phyloP scores from a whole-genome alignment of 257 asterid species.

The Scutellaria minor region DNA sequence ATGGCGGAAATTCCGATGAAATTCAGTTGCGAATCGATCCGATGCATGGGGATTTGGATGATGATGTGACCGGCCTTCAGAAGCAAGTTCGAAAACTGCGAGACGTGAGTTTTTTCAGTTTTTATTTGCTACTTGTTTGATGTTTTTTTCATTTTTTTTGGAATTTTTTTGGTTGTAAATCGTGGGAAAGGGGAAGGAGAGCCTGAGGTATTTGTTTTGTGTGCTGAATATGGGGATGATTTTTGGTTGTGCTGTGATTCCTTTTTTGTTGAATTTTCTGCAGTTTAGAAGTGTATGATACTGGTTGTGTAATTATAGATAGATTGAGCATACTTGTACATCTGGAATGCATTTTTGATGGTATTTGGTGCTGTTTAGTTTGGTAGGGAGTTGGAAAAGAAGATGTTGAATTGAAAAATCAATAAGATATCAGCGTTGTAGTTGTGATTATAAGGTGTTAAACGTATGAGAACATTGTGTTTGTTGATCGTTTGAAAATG shows the following conservation, averaged over 20 bases:
- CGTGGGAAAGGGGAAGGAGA: background rate
- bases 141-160: background rate
- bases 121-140: background rate
- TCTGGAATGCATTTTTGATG: background rate
- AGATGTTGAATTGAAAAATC: background rate
- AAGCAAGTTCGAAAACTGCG: constrained; percentile 85
- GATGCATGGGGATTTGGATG: constrained; percentile 75
- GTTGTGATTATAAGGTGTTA: background rate
- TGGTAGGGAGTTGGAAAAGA: background rate
- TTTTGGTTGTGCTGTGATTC: background rate
- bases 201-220: constrained; percentile 1
- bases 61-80: constrained; percentile 83
- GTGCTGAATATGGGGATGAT: background rate
- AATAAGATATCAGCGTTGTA: background rate
- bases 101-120: constrained; percentile 48
- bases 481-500: background rate
- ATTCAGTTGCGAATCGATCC: constrained; percentile 90
- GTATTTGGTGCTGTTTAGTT: constrained; percentile 13
- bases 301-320: background rate
- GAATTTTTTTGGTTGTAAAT: background rate
- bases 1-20: constrained; percentile 73
- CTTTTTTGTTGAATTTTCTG: background rate
- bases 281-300: background rate
- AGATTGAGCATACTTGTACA: background rate
- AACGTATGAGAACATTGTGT: background rate